Conservation (phyloP, 176 grass and related monocot genomes). For the Metroxylon sagu region DNA sequence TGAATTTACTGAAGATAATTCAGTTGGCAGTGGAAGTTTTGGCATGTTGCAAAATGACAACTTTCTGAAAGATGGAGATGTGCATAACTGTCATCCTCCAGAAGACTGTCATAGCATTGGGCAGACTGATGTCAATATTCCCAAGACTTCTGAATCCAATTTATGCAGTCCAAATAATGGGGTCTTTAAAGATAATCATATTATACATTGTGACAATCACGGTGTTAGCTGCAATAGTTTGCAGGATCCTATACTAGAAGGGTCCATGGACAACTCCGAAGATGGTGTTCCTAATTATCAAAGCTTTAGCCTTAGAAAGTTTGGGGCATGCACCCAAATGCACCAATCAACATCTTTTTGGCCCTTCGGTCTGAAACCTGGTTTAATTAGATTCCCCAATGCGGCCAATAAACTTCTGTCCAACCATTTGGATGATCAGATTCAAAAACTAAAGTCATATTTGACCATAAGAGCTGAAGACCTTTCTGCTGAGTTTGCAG, state of each 20-base stretch:
- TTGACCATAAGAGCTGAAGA: constrained; percentile 55
- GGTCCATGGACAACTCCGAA: constrained; percentile 14
- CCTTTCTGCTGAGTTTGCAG: constrained; percentile 45
- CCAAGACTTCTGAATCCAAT: constrained; percentile 12
- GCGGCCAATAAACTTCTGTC: constrained; percentile 23
- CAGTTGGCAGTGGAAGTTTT: constrained; percentile 7
- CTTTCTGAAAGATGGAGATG: neutral
- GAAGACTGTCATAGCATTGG: neutral
- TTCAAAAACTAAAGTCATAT: constrained; percentile 55
- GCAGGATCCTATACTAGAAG: neutral
- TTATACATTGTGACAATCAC: constrained; percentile 14
- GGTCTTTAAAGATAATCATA: constrained; percentile 9
- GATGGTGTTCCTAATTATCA: constrained; percentile 8
- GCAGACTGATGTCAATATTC: neutral
- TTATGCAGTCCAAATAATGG: constrained; percentile 4
- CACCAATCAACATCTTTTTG: constrained; percentile 40
- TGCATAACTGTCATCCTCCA: constrained; percentile 13
- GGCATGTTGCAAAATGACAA: neutral
- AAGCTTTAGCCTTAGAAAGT: constrained; percentile 28
- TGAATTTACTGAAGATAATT: constrained; percentile 10
- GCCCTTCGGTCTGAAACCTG: constrained; percentile 28
- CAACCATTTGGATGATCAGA: constrained; percentile 38
- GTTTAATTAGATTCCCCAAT: constrained; percentile 19
- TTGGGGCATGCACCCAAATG: constrained; percentile 56
- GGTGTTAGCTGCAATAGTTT: constrained; percentile 10